Percentiles rank a stretch among this genome's conserved stretches.
Evolutionary conservation across 768 basidiomycete species (phyloP).

Genomic region (Saitozyma sp.): DNA sequence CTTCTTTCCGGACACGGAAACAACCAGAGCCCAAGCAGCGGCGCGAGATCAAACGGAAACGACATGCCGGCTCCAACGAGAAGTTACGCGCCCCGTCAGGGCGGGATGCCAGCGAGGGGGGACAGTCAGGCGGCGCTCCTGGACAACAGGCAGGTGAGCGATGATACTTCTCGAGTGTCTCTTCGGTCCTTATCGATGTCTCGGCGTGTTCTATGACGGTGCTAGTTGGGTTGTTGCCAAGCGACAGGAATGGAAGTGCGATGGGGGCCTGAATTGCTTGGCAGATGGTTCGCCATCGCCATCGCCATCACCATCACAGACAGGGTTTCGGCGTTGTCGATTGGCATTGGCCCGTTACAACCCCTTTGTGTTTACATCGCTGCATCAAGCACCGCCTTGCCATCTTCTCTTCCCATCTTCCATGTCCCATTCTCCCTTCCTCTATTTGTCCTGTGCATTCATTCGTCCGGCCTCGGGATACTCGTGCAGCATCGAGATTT

Average conservation of each 20-base stretch:
- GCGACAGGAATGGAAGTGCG: too few species aligned
- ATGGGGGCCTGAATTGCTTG: too few species aligned
- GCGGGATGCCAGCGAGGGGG: slow-evolving; percentile 20
- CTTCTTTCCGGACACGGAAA: background rate
- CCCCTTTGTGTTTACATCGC: too few species aligned
- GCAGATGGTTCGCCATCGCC: too few species aligned
- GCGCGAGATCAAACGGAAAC: background rate
- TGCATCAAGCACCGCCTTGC: background rate
- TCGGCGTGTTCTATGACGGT: too few species aligned
- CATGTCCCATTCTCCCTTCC: background rate
- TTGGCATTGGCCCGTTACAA: too few species aligned
- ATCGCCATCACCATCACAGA: too few species aligned
- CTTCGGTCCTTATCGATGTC: background rate
- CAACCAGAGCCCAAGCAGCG: background rate
- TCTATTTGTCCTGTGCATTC: background rate
- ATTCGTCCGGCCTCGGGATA: background rate
- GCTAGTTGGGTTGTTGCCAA: too few species aligned
- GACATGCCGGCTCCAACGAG: slow-evolving; percentile 6
- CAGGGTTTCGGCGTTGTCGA: too few species aligned
- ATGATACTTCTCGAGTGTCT: background rate
- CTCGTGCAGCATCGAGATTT: too few species aligned
- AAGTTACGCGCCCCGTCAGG: slow-evolving; percentile 7
- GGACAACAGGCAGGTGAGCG: background rate
- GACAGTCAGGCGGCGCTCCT: slow-evolving; percentile 21
- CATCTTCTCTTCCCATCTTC: too few species aligned